Evolutionary conservation across 768 basidiomycete genomes (phyloP).

Genomic region (Lepiota venenata): DNA sequence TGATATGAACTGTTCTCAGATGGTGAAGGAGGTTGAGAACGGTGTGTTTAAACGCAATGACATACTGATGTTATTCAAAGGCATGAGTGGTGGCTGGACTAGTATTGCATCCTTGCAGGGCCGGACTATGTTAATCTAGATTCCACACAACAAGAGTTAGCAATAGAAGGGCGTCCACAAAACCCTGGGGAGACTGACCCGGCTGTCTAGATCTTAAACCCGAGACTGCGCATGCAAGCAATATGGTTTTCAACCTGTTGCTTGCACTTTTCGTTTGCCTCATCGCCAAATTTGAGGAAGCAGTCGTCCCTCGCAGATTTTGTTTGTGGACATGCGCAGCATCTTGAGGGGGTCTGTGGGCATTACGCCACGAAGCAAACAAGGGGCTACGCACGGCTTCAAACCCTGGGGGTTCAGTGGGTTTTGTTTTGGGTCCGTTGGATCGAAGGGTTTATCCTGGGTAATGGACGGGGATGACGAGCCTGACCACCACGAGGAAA

Average conservation of each 20-base stretch:
- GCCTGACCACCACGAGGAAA: conserved; percentile 54
- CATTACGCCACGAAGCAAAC: background rate
- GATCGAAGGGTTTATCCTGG: conserved; percentile 51
- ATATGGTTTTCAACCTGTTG: conserved; percentile 78
- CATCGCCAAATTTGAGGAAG: conserved; percentile 68
- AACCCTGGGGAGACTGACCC: background rate
- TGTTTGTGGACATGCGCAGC: conserved; percentile 94
- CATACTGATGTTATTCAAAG: background rate
- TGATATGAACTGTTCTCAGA: no score
- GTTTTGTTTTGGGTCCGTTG: conserved; percentile 77
- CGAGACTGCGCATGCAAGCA: conserved; percentile 87
- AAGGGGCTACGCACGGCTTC: conserved; percentile 73
- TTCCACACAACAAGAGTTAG: background rate
- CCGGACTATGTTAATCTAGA: conserved; percentile 9
- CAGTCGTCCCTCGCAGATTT: conserved; percentile 93
- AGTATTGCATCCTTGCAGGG: background rate
- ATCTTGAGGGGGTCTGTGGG: conserved; percentile 45
- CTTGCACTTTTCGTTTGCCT: conserved; percentile 76
- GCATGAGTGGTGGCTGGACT: background rate
- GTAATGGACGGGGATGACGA: conserved; percentile 27
- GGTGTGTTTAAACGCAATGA: no score
- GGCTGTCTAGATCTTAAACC: conserved; percentile 70
- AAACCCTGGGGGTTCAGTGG: conserved; percentile 92
- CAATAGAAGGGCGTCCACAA: background rate
- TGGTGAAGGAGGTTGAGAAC: no score